Conservation (phyloP, 805 yeast species). For the Candida maltosa region DNA sequence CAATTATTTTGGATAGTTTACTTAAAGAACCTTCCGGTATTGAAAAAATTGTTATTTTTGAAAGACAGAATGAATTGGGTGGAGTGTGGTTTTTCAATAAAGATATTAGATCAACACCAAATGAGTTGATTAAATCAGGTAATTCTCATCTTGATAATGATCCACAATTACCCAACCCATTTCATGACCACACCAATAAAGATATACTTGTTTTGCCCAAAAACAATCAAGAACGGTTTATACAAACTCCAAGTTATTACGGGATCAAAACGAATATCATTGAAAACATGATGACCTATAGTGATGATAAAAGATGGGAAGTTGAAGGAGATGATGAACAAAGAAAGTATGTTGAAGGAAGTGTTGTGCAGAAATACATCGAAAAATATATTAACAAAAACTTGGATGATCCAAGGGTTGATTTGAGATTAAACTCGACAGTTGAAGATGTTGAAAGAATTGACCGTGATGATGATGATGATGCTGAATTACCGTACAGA, state of each 20-base stretch:
- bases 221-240: conserved; percentile 23
- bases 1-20: conserved; percentile 35
- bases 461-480: not conserved
- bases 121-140: conserved; percentile 19
- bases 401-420: conserved; percentile 13
- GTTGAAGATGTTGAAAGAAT: conserved; percentile 35
- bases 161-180: conserved; percentile 27
- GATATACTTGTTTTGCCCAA: conserved; percentile 10
- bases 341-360: conserved; percentile 23
- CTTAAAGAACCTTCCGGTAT: conserved; percentile 27
- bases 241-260: conserved; percentile 25
- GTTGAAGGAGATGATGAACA: conserved; percentile 18
- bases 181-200: conserved; percentile 12
- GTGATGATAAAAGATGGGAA: conserved; percentile 38
- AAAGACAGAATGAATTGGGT: conserved; percentile 35
- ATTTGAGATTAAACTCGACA: conserved; percentile 27
- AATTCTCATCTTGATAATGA: conserved; percentile 16
- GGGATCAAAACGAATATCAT: conserved; percentile 38
- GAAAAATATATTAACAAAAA: conserved; percentile 22
- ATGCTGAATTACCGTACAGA: conserved; percentile 9
- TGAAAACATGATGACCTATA: conserved; percentile 43
- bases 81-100: conserved; percentile 42
- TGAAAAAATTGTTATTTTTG: conserved; percentile 33
- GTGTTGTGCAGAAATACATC: conserved; percentile 24
- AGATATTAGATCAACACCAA: conserved; percentile 15